Evolutionary conservation across 495 filamentous ascomycete genomes (phyloP), one percentile per base, ranked within the genome.

Genomic region (Aspergillus conjunctus): DNA sequence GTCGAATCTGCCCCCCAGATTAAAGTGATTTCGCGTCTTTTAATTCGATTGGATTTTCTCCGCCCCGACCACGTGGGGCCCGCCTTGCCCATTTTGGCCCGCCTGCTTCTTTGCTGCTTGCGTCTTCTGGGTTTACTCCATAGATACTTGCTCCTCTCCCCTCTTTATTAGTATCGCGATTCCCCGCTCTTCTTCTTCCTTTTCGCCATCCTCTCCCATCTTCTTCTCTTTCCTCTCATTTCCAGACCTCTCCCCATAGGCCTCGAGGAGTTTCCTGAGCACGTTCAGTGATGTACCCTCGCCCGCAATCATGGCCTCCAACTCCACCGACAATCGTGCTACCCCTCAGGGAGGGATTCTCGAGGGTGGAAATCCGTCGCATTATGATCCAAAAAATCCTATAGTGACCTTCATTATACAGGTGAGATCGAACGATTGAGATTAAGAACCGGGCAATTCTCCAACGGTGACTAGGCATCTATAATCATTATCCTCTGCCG

Each of bases 331-430:
- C n/a, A 56, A 33, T 8, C 57, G 60, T 34, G 71, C 63, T 45
- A 60, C 49, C 39, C 67, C 72, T 18, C 74, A 77, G 50, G 74
- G 69, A 17, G 90, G 90, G 31, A 85, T 93, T 56, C 73, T 94
- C 18, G 88, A 91, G 63, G 90, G 90, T 22, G 73, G 79, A 26
- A 91, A 93, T 65, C 92, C 92, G 6, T 75, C 83, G 10, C 56
- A 75, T 5, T 95, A 91, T 75, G 85, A 88, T 57, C 62, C 89
- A 11, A 87, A 81, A 58, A 91, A 96, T 62, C 94, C 94, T n/a
- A 90, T 98, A 64, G 86, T 89, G 41, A 70, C 96, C 32, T 98
- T 98, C 72, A 97, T 97, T 66, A 92, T 98, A 52, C 93, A 98
- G 87, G 92, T 88, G 80, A 56, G 74, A 30, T 44, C 55, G 48